Evolutionary conservation across 345 rosid species (phyloP).

Genomic region (Eutrema heterophyllum): DNA sequence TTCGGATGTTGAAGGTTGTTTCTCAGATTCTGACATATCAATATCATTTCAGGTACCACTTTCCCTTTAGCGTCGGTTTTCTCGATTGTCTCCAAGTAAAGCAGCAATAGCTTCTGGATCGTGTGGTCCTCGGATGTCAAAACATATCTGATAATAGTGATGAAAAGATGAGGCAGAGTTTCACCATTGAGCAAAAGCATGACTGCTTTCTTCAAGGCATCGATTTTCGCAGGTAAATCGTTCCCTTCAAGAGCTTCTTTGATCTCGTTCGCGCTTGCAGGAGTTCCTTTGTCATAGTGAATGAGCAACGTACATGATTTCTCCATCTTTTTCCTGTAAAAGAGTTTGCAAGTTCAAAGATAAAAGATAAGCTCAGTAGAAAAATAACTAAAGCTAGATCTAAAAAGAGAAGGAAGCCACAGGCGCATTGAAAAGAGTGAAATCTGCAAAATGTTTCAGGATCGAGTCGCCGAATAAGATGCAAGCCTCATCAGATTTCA

Average conservation of each 20-base stretch:
- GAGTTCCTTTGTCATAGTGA: conserved; percentile 81
- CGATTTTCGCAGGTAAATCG: conserved; percentile 57
- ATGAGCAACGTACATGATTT: conserved; percentile 76
- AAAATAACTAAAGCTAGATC: neutral
- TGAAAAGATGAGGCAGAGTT: conserved; percentile 88
- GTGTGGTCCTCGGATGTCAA: conserved; percentile 94
- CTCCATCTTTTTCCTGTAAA: conserved; percentile 51
- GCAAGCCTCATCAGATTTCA: neutral
- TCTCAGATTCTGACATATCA: conserved; percentile 86
- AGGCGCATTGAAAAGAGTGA: neutral
- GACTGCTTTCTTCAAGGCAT: conserved; percentile 86
- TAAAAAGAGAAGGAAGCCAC: neutral
- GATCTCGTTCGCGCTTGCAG: conserved; percentile 82
- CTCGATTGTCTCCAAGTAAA: conserved; percentile 86
- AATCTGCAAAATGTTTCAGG: neutral
- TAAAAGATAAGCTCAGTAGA: neutral
- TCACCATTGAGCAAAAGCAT: conserved; percentile 92
- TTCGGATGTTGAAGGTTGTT: conserved; percentile 98
- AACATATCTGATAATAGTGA: conserved; percentile 89
- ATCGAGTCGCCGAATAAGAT: neutral
- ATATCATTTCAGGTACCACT: conserved; percentile 90
- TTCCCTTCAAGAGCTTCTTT: conserved; percentile 94
- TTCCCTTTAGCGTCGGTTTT: conserved; percentile 74
- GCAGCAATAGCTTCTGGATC: conserved; percentile 75
- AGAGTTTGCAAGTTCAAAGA: neutral